Base-by-base conservation (phyloP, 352 stramenopile genomes). In the Globisporangium paroecandrum region DNA sequence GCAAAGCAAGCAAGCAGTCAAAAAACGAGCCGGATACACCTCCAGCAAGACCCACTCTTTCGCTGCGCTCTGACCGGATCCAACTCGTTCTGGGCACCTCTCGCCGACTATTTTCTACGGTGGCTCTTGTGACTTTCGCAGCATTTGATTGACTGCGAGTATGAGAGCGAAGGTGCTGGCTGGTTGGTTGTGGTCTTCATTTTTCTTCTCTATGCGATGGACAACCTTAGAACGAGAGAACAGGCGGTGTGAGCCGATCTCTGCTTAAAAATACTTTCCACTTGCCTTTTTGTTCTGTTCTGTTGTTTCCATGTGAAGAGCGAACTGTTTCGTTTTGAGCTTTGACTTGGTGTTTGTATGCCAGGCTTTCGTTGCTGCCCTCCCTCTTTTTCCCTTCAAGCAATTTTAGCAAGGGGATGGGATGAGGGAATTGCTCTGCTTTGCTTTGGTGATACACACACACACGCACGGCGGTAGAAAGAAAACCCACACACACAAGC, bases 401-500 rank as follows among this genome's bases (percentile, higher is more conserved):
- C 38, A 47, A 20, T 47, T 20, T 47, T 47, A 43, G 25, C 9
- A 38, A 51, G 57, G 36, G 57, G 57, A 63, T 63, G 57, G 57
- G 57, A 36, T 34, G 38, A 29, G 55, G 56, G 54, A 54, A 22
- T 13, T 43, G 36, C 36, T 43, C 2, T 32, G 27, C 41, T 57
- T 13, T n/a, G 29, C 57, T 43, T 12, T 13, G 10, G 36, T 13
- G 36, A 63, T 24, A 63, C 7, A 53, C n/a, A 62, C n/a, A 62
- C 25, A 65, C 38, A 46, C 25, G 10, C 27, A 32, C 27, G 36
- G n/a, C 27, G 10, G n/a, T 20, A 62, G 32, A 62, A 65, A 47
- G 41, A 54, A 56, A 64, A 64, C 36, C 20, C 46, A 57, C 59
- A 43, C 51, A 79, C 54, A 43, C 59, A 43, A 32, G 77, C 54